Evolutionary conservation across 78 protist species (phyloP).

Genomic region (Trichosphaerium sp.): DNA sequence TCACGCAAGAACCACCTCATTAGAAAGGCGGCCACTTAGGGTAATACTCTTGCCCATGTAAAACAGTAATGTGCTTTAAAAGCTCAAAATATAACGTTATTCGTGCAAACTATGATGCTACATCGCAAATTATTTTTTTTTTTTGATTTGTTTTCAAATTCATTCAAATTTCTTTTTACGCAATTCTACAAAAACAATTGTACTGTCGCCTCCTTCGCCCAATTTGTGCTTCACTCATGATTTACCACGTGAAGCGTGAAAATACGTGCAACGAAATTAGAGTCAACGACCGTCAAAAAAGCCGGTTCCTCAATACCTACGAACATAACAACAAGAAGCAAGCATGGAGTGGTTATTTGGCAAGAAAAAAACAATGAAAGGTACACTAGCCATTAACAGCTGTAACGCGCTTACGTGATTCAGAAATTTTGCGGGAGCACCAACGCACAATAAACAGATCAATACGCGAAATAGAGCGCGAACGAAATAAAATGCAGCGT

Average conservation of each 20-base stretch:
- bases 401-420: neutral
- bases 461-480: slow-evolving; percentile 89
- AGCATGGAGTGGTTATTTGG: slow-evolving; percentile 46
- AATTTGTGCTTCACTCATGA: no score
- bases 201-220: neutral
- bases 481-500: slow-evolving; percentile 50
- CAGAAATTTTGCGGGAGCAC: slow-evolving; percentile 72
- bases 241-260: neutral
- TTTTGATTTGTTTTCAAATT: neutral
- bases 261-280: neutral
- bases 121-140: no score
- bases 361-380: slow-evolving; percentile 50
- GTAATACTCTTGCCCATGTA: no score
- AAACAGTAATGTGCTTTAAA: no score
- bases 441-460: slow-evolving; percentile 75
- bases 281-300: neutral
- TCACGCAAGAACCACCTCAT: no score
- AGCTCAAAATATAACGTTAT: no score
- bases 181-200: neutral
- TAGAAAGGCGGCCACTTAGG: no score
- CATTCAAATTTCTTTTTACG: neutral
- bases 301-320: neutral
- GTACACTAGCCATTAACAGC: neutral
- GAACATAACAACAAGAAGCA: neutral
- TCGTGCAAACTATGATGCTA: no score